phyloP scores from a whole-genome alignment of 2,329 filamentous ascomycete genomes.

The Orbilia oligospora region DNA sequence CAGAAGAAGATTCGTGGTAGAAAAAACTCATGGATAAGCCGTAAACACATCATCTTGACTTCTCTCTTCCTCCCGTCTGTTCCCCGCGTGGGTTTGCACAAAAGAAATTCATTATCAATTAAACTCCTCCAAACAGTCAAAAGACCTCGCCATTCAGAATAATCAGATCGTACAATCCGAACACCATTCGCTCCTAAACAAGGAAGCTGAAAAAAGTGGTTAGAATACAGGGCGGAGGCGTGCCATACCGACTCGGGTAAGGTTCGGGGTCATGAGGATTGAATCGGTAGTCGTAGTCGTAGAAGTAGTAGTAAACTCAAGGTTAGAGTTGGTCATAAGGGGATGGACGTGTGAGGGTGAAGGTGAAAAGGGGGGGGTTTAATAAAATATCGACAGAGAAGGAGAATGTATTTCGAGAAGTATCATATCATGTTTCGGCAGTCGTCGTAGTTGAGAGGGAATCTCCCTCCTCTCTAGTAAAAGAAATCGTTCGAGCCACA shows the following conservation, averaged over 20 bases:
- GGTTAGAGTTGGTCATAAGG: conserved; percentile 2
- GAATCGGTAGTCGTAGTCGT: conserved; percentile 6
- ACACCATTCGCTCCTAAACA: conserved; percentile 19
- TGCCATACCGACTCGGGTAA: conserved; percentile 12
- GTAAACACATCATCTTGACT: neutral
- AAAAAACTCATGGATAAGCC: conserved; percentile 5
- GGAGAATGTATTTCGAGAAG: neutral
- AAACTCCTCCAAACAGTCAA: conserved; percentile 36
- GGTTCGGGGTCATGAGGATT: conserved; percentile 5
- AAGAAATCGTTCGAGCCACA: conserved; percentile 11
- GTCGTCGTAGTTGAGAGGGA: neutral
- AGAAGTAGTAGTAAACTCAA: neutral
- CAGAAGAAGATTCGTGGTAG: neutral
- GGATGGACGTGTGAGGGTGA: neutral
- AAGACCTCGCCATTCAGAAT: conserved; percentile 17
- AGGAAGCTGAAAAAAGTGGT: conserved; percentile 3
- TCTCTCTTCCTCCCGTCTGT: conserved; percentile 4
- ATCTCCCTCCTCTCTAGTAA: neutral
- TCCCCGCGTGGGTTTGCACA: conserved; percentile 7
- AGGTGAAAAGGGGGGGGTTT: neutral
- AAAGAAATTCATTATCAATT: conserved; percentile 53
- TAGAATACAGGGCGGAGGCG: conserved; percentile 18
- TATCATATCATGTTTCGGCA: conserved; percentile 2
- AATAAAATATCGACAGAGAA: conserved; percentile 25
- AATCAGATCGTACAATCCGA: conserved; percentile 30